Percentiles rank a stretch among this genome's conserved stretches.
phyloP scores from a whole-genome alignment of 139 green algal species.

The Chlorella sp. region DNA sequence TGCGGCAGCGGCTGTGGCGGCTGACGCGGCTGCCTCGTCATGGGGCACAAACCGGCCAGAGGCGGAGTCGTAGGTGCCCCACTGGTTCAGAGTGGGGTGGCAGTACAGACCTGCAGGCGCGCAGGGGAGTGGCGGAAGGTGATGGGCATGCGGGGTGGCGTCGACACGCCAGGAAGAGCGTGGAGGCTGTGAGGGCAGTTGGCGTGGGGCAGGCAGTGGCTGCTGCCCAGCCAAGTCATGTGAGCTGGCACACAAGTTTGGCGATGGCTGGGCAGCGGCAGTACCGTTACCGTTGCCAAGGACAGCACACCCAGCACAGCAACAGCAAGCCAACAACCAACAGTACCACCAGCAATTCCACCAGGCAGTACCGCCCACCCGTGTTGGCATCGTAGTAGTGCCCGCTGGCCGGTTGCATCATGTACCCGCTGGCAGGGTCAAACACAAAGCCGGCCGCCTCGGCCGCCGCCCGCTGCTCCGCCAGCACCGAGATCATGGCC shows the following conservation, averaged over 20 bases:
- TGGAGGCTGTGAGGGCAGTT: no score
- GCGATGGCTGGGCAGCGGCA: not conserved
- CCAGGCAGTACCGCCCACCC: not conserved
- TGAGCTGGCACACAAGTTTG: no score
- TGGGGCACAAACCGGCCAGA: slow-evolving; percentile 60
- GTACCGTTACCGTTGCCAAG: no score
- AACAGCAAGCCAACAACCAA: not conserved
- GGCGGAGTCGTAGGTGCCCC: slow-evolving; percentile 61
- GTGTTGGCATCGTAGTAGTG: slow-evolving; percentile 80
- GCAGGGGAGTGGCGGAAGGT: slow-evolving; percentile 30
- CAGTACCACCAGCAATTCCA: no score
- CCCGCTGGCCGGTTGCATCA: slow-evolving; percentile 57
- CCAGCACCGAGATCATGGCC: not conserved
- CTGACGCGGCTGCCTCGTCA: not conserved
- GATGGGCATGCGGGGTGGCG: not conserved
- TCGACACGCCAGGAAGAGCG: not conserved
- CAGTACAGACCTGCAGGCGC: slow-evolving; percentile 49
- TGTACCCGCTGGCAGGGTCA: slow-evolving; percentile 70
- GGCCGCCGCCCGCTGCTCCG: slow-evolving; percentile 13
- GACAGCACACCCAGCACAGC: not conserved
- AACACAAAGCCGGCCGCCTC: slow-evolving; percentile 56
- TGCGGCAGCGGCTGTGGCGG: not conserved
- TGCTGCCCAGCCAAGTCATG: no score
- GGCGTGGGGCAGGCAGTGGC: no score
- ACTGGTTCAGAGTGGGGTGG: slow-evolving; percentile 56